phyloP scores from a whole-genome alignment of 371 early-diverging fungal species.

The Mortierella sp. region DNA sequence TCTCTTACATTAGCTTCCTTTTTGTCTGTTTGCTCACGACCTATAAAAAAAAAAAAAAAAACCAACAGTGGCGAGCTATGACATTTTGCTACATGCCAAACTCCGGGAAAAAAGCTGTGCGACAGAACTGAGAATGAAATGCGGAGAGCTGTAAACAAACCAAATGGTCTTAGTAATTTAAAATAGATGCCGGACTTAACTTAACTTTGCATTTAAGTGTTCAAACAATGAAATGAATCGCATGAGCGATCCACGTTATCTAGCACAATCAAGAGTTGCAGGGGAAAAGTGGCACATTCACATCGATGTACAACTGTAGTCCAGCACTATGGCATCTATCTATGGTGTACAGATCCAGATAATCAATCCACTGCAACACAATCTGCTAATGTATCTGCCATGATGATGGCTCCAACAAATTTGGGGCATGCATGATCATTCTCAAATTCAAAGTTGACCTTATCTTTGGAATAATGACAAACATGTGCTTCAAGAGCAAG shows the following conservation, averaged over 20 bases:
- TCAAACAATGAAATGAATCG: background rate
- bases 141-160: background rate
- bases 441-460: constrained; percentile 2
- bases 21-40: background rate
- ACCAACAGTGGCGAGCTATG: background rate
- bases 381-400: background rate
- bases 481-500: background rate
- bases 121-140: constrained; percentile 30
- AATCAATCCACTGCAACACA: no score
- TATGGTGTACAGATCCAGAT: background rate
- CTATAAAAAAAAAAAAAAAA: background rate
- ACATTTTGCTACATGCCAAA: background rate
- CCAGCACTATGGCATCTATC: no score
- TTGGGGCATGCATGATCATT: background rate
- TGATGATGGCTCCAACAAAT: background rate
- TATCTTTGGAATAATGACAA: background rate
- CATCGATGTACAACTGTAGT: no score
- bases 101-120: constrained; percentile 30
- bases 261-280: background rate
- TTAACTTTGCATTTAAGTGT: background rate
- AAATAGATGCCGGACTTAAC: background rate
- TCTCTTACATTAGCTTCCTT: background rate
- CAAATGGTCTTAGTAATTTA: background rate
- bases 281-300: background rate
- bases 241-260: background rate